Conservation (phyloP, 441 rosid genomes). For the Adansonia madagascariensis region DNA sequence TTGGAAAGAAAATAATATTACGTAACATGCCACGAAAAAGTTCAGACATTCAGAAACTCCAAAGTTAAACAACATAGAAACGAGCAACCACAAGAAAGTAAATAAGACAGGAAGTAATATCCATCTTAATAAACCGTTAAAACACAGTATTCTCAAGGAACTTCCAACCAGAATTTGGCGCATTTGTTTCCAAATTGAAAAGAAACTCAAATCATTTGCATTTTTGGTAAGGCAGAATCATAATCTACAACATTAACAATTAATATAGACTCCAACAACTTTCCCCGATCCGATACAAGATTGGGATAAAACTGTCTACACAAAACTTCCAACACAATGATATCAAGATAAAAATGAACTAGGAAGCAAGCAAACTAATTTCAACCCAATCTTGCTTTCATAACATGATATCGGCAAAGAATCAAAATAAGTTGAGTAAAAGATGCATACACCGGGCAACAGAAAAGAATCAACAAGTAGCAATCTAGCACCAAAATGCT, state of each 20-base stretch:
- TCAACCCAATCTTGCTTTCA: slow-evolving; percentile 2
- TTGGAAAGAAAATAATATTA: slow-evolving; percentile 14
- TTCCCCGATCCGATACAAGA: background rate
- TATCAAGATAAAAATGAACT: background rate
- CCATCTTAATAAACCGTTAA: slow-evolving; percentile 10
- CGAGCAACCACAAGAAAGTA: slow-evolving; percentile 2
- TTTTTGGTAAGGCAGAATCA: background rate
- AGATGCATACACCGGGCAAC: slow-evolving; percentile 87
- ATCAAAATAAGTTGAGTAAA: slow-evolving; percentile 7
- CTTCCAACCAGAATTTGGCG: slow-evolving; percentile 8
- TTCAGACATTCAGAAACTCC: background rate
- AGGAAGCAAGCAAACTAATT: slow-evolving; percentile 12
- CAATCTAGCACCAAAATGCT: slow-evolving; percentile 79
- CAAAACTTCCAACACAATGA: background rate
- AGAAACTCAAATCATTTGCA: background rate
- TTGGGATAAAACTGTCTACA: background rate
- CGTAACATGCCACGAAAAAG: slow-evolving; percentile 16
- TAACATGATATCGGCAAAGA: background rate
- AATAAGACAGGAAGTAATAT: background rate
- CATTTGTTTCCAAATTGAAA: slow-evolving; percentile 1
- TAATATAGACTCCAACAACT: background rate
- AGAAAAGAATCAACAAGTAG: slow-evolving; percentile 82
- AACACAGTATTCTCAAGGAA: background rate
- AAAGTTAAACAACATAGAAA: background rate
- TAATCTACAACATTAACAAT: background rate